Evolutionary conservation across 768 basidiomycete genomes (phyloP).

Genomic region (Boletellus emodensis): DNA sequence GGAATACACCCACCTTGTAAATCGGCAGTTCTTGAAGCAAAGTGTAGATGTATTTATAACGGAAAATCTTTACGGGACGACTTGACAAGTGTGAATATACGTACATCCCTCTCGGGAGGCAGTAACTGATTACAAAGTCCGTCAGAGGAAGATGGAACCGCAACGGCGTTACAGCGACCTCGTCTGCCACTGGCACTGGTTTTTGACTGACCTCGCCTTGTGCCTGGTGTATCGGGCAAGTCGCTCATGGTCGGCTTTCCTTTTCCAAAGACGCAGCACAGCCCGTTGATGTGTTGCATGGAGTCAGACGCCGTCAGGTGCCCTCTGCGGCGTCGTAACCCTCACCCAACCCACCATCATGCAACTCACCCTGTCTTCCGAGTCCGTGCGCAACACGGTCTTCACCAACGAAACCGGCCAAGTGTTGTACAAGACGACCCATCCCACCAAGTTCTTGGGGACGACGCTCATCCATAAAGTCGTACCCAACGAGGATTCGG

Average conservation of each 20-base stretch:
- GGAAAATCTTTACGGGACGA: too few species aligned
- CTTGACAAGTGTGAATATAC: too few species aligned
- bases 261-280: not conserved
- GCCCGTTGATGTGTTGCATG: not conserved
- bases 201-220: too few species aligned
- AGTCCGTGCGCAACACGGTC: constrained; percentile 13
- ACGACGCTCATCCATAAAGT: constrained; percentile 23
- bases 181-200: too few species aligned
- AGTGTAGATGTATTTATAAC: too few species aligned
- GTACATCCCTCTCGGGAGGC: too few species aligned
- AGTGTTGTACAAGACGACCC: constrained; percentile 22
- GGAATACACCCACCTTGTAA: too few species aligned
- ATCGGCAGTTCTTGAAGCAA: too few species aligned
- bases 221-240: too few species aligned
- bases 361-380: constrained; percentile 19
- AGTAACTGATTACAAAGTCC: too few species aligned
- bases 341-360: constrained; percentile 3
- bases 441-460: constrained; percentile 7
- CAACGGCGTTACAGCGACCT: too few species aligned
- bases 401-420: constrained; percentile 24
- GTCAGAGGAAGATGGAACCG: too few species aligned
- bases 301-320: not conserved
- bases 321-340: not conserved
- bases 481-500: constrained; percentile 10
- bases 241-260: not conserved